Conservation (phyloP, 2,329 filamentous ascomycete genomes). For the Pseudogymnoascus sp. region DNA sequence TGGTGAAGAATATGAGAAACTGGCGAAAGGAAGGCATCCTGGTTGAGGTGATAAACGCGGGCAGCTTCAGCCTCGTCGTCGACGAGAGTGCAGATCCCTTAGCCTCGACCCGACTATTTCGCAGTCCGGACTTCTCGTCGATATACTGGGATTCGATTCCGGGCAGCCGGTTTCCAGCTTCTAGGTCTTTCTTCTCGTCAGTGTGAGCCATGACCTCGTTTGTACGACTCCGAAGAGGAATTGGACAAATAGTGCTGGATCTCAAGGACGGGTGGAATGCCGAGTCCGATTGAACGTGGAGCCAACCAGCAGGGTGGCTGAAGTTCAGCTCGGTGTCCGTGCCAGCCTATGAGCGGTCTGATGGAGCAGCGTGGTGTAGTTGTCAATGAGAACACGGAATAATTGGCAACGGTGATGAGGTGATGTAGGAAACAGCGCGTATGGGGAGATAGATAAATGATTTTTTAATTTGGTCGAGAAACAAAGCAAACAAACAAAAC, state of each 20-base stretch:
- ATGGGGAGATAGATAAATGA: neutral
- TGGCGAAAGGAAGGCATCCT: neutral
- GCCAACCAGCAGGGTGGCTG: slow-evolving; percentile 2
- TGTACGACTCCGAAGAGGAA: neutral
- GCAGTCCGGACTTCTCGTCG: neutral
- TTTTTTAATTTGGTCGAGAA: neutral
- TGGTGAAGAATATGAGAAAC: neutral
- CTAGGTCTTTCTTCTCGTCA: neutral
- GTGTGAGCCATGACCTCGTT: neutral
- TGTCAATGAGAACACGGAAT: neutral
- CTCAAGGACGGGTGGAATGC: neutral
- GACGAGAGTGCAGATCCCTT: neutral
- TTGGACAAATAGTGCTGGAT: neutral
- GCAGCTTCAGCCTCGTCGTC: neutral
- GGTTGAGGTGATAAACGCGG: neutral
- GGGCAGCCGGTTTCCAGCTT: neutral
- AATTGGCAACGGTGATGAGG: neutral
- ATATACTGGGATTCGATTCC: neutral
- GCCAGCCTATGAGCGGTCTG: neutral
- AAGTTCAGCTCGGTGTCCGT: neutral
- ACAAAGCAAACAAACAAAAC: slow-evolving; percentile 1
- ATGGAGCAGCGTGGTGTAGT: neutral
- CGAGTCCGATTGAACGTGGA: slow-evolving; percentile 10
- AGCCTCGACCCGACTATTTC: neutral
- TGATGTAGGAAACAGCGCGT: neutral